Percentiles rank a stretch among this genome's conserved stretches.
These are phyloP conservation scores for Hypoxylon fragiforme DNA, from an alignment of 495 filamentous ascomycete species.

Conservation along the genomic window DNA sequence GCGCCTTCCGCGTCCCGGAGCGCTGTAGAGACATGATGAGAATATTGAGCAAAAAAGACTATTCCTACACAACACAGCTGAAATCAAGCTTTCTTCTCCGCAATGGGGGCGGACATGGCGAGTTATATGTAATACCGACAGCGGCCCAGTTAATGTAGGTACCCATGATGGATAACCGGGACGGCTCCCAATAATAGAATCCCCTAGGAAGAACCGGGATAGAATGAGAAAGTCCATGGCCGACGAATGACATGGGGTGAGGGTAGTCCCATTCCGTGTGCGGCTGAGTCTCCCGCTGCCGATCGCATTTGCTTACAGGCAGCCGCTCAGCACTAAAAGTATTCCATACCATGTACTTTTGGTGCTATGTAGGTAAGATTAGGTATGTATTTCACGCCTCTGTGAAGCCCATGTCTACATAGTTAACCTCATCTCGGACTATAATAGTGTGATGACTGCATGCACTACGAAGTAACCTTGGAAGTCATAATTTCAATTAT, in stretches of 20 bases:
- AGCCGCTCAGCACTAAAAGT: slow-evolving; percentile 27
- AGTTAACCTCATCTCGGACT: no score
- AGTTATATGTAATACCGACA: slow-evolving; percentile 20
- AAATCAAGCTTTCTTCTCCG: background rate
- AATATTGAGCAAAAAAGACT: background rate
- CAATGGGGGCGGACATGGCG: background rate
- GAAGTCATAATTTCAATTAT: background rate
- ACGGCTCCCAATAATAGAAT: slow-evolving; percentile 11
- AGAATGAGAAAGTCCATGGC: slow-evolving; percentile 5
- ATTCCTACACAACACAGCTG: background rate
- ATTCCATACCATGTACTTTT: no score
- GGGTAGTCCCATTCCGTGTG: slow-evolving; percentile 15
- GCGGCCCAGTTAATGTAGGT: background rate
- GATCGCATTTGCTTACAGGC: background rate
- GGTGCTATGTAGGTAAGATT: no score
- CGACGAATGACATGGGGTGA: slow-evolving; percentile 13
- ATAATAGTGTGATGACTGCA: slow-evolving; percentile 1
- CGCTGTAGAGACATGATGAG: slow-evolving; percentile 36
- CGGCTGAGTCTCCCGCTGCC: slow-evolving; percentile 21
- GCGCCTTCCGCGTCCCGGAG: slow-evolving; percentile 33
- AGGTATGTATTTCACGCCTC: no score
- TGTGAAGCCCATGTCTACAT: no score
- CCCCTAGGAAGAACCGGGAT: background rate
- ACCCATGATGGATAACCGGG: background rate
- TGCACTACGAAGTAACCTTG: background rate